Conservation (phyloP, 2,329 filamentous ascomycete genomes). For the Dothistroma pini region DNA sequence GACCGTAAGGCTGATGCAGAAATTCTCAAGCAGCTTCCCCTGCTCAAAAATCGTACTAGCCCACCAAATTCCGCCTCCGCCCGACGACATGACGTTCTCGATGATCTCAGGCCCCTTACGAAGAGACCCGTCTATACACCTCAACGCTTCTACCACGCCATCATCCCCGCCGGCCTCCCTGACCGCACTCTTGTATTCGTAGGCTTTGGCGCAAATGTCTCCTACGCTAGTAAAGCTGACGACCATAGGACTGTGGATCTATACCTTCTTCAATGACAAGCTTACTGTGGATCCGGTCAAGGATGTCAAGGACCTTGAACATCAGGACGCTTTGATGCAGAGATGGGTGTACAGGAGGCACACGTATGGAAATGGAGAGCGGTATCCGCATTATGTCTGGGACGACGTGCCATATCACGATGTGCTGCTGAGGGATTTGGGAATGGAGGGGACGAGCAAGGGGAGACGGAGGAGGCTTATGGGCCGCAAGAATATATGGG, state of each 20-base stretch:
- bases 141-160: constrained; percentile 14
- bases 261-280: constrained; percentile 14
- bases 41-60: constrained; percentile 4
- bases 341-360: constrained; percentile 14
- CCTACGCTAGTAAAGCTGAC: constrained; percentile 12
- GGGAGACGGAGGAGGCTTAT: constrained; percentile 13
- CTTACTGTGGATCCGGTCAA: constrained; percentile 4
- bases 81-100: neutral
- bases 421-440: constrained; percentile 15
- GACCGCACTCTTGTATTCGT: constrained; percentile 12
- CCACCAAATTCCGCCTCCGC: constrained; percentile 1
- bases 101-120: neutral
- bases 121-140: constrained; percentile 6
- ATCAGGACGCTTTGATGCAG: constrained; percentile 7
- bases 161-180: constrained; percentile 10
- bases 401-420: constrained; percentile 15
- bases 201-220: constrained; percentile 11
- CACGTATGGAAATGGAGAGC: constrained; percentile 12
- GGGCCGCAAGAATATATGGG: constrained; percentile 12
- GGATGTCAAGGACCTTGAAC: neutral
- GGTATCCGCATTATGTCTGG: constrained; percentile 13
- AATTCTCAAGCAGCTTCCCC: constrained; percentile 8
- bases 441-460: constrained; percentile 11
- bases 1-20: constrained; percentile 13
- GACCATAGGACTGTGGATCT: constrained; percentile 13